Conservation (phyloP, 108 stramenopile species). For the Pseudonitzschia multiseries region DNA sequence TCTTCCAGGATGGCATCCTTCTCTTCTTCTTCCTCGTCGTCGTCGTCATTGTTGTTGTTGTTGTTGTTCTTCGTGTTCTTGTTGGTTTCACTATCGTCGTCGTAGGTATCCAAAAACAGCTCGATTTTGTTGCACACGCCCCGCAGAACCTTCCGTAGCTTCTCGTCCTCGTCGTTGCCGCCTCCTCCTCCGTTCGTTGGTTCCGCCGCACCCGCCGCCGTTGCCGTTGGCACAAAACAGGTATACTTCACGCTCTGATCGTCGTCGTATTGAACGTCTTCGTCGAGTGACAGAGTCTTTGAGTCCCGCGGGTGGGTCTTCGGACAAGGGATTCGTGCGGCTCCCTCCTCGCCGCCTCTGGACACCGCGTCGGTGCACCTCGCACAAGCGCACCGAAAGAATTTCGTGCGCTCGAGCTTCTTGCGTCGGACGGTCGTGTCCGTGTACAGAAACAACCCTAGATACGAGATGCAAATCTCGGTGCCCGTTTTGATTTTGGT, state of each 20-base stretch:
- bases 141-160: slow-evolving; percentile 21
- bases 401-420: slow-evolving; percentile 55
- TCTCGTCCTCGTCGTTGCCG: slow-evolving; percentile 16
- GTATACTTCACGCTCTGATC: slow-evolving; percentile 57
- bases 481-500: slow-evolving; percentile 58
- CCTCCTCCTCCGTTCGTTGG: no score
- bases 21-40: slow-evolving; percentile 39
- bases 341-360: slow-evolving; percentile 39
- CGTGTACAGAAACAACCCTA: slow-evolving; percentile 65
- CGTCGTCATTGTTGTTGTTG: slow-evolving; percentile 26
- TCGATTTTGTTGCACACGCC: slow-evolving; percentile 40
- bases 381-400: slow-evolving; percentile 69
- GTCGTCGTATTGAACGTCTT: slow-evolving; percentile 82
- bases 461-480: slow-evolving; percentile 79
- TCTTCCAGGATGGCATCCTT: slow-evolving; percentile 45
- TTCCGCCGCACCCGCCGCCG: neutral
- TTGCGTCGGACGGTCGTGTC: slow-evolving; percentile 50
- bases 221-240: neutral
- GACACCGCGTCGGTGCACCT: slow-evolving; percentile 43
- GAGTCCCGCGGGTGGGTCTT: slow-evolving; percentile 56
- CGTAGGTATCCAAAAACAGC: slow-evolving; percentile 27
- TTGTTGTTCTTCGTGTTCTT: slow-evolving; percentile 24
- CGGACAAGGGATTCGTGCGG: slow-evolving; percentile 68
- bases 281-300: slow-evolving; percentile 61
- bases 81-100: slow-evolving; percentile 17